These are phyloP conservation scores for Podosphaera leucotricha DNA, from an alignment of 2,329 filamentous ascomycete species.

Conservation along the genomic window DNA sequence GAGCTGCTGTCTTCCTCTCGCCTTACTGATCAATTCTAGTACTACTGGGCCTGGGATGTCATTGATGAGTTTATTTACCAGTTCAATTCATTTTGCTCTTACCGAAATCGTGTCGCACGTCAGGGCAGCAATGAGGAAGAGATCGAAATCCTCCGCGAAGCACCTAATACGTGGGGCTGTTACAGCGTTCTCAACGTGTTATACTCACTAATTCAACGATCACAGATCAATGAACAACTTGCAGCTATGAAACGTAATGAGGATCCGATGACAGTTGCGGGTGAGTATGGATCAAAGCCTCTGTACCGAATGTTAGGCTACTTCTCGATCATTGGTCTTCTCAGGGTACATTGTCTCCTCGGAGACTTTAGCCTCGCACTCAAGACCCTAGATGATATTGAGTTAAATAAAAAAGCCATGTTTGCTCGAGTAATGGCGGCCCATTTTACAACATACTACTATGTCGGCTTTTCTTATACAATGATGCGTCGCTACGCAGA, in stretches of 20 bases:
- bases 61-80: conserved; percentile 99
- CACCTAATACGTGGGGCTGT: conserved; percentile 98
- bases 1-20: conserved; percentile 1
- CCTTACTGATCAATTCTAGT: conserved; percentile 26
- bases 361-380: conserved; percentile 95
- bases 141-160: conserved; percentile 72
- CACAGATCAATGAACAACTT: conserved; percentile 94
- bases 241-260: conserved; percentile 85
- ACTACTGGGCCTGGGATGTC: conserved; percentile 99
- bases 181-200: conserved; percentile 98
- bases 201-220: conserved; percentile 95
- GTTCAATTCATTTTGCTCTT: conserved; percentile 98
- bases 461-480: conserved; percentile 99
- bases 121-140: conserved; percentile 75
- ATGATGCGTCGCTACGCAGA: conserved; percentile 99
- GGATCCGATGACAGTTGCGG: conserved; percentile 66
- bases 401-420: conserved; percentile 99
- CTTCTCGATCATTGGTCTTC: conserved; percentile 94
- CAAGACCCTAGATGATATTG: conserved; percentile 97
- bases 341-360: conserved; percentile 86
- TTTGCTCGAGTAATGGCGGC: conserved; percentile 98
- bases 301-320: conserved; percentile 97
- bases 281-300: conserved; percentile 83
- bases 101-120: conserved; percentile 76
- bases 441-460: conserved; percentile 99